Evolutionary conservation across 1,284 basidiomycete species (phyloP).

Genomic region (Prillingera fragicola): DNA sequence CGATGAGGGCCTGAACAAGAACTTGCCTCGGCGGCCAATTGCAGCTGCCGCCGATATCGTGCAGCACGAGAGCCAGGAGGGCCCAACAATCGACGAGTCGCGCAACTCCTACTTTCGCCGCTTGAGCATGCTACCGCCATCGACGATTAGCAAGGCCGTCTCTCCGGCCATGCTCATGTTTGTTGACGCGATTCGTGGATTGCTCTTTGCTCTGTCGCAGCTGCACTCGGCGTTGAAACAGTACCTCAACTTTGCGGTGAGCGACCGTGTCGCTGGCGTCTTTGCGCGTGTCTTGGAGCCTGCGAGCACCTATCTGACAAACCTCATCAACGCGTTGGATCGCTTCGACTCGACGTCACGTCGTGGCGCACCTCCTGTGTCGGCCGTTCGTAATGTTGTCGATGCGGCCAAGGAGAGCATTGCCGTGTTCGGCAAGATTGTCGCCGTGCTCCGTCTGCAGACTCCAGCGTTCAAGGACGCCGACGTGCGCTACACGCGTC

Average conservation of each 20-base stretch:
- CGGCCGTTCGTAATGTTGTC: conserved; percentile 70
- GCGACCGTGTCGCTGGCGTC: conserved; percentile 76
- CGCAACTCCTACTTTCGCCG: conserved; percentile 91
- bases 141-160: conserved; percentile 63
- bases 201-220: conserved; percentile 89
- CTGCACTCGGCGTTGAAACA: conserved; percentile 85
- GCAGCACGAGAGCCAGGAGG: conserved; percentile 20
- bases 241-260: conserved; percentile 77
- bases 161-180: conserved; percentile 68
- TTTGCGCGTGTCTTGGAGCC: conserved; percentile 79
- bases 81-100: conserved; percentile 59
- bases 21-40: conserved; percentile 7
- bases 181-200: conserved; percentile 81
- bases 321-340: conserved; percentile 83
- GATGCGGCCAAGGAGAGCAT: conserved; percentile 82
- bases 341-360: conserved; percentile 82
- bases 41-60: background rate
- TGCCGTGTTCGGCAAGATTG: conserved; percentile 76
- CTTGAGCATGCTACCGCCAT: conserved; percentile 64
- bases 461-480: conserved; percentile 59
- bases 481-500: conserved; percentile 82
- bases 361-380: conserved; percentile 57
- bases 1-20: too few relatives aligned
- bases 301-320: conserved; percentile 72
- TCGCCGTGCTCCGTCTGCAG: conserved; percentile 75